Percentiles rank a stretch among this genome's conserved stretches.
Conservation (phyloP, 2,329 filamentous ascomycete genomes). For the Pseudocercospora pini-densiflorae region DNA sequence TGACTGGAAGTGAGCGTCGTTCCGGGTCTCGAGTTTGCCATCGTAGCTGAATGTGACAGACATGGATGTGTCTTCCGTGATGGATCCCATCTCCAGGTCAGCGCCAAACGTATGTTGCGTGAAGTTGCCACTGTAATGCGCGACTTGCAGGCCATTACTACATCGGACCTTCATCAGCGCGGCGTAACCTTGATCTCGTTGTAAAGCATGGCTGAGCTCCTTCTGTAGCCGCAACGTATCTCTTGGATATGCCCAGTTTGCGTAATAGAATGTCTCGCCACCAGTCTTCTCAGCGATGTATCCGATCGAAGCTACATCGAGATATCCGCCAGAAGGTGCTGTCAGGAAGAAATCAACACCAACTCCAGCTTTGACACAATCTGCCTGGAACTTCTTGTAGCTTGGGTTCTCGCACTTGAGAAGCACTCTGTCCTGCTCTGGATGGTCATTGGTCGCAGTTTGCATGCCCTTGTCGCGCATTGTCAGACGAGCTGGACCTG, state of each 20-base stretch:
- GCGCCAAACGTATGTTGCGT: conserved; percentile 93
- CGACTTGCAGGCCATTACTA: conserved; percentile 92
- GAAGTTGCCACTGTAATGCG: conserved; percentile 95
- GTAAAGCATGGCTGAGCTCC: conserved; percentile 85
- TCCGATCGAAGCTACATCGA: conserved; percentile 91
- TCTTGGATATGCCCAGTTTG: conserved; percentile 88
- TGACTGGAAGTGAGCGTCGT: conserved; percentile 97
- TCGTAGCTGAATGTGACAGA: conserved; percentile 93
- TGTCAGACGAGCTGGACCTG: conserved; percentile 82
- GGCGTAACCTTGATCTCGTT: conserved; percentile 90
- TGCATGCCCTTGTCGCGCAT: conserved; percentile 88
- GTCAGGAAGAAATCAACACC: conserved; percentile 95
- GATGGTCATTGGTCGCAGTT: conserved; percentile 77
- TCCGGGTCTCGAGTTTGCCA: conserved; percentile 93
- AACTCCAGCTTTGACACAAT: conserved; percentile 84
- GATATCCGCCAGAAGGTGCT: conserved; percentile 84
- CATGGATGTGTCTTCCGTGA: conserved; percentile 93
- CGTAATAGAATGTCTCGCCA: conserved; percentile 94
- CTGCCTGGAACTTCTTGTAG: conserved; percentile 84
- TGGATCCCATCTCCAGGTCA: conserved; percentile 88
- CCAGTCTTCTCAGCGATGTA: conserved; percentile 88
- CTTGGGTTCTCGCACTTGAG: conserved; percentile 87
- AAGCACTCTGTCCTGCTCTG: conserved; percentile 86
- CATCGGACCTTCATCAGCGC: conserved; percentile 98
- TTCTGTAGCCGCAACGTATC: conserved; percentile 82